A percentile compares a stretch with the other conserved stretches of the same genome.
Evolutionary conservation across 768 basidiomycete species (phyloP).

Genomic region (Suillus hirtellus): DNA sequence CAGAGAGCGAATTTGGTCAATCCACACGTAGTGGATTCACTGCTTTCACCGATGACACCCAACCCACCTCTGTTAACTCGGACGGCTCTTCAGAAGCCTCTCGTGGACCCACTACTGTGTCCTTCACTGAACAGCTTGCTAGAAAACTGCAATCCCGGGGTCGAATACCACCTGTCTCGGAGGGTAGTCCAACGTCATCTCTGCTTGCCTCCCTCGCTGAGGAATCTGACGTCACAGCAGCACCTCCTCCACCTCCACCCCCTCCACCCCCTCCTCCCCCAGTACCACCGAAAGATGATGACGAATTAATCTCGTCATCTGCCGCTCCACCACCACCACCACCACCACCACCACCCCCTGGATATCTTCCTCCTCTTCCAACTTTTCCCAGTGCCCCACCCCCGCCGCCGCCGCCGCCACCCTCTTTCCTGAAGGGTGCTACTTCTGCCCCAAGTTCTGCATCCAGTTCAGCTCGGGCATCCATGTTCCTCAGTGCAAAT

Average conservation of each 20-base stretch:
- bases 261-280: conserved; percentile 12
- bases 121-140: conserved; percentile 62
- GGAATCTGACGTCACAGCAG: conserved; percentile 30
- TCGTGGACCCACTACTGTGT: conserved; percentile 41
- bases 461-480: conserved; percentile 55
- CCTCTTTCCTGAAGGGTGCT: conserved; percentile 29
- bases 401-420: conserved; percentile 40
- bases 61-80: conserved; percentile 57
- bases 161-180: conserved; percentile 39
- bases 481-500: conserved; percentile 59
- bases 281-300: conserved; percentile 19
- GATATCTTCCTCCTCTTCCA: conserved; percentile 25
- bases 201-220: conserved; percentile 42
- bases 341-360: conserved; percentile 39
- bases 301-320: conserved; percentile 26
- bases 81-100: conserved; percentile 39
- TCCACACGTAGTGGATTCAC: conserved; percentile 38
- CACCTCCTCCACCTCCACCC: conserved; percentile 28
- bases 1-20: conserved; percentile 56
- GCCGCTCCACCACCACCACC: conserved; percentile 34
- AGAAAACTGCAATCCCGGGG: conserved; percentile 57
- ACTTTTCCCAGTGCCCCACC: conserved; percentile 23
- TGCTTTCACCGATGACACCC: conserved; percentile 51
- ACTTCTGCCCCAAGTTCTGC: conserved; percentile 39
- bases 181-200: conserved; percentile 37